A percentile compares a stretch with the other conserved stretches of the same genome.
Conservation (phyloP, 176 grass and related monocot genomes). For the Oryza coarctata region DNA sequence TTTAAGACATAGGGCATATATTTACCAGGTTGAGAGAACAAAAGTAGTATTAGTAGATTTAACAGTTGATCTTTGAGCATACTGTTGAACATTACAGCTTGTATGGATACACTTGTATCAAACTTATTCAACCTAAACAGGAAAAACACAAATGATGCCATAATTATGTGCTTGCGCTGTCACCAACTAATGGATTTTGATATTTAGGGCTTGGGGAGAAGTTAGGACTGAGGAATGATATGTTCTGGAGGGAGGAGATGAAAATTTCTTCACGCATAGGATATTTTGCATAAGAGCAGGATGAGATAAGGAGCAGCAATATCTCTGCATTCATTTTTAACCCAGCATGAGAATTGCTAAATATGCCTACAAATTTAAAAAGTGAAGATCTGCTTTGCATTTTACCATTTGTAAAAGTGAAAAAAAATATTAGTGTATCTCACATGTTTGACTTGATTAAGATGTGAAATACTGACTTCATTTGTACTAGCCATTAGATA, state of each 20-base stretch:
- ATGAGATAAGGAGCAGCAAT: neutral
- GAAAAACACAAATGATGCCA: too few species aligned
- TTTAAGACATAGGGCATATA: neutral
- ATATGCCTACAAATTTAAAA: neutral
- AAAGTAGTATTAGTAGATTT: neutral
- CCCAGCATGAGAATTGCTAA: neutral
- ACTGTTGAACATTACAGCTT: too few species aligned
- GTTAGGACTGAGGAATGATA: neutral
- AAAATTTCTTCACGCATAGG: neutral
- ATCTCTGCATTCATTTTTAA: neutral
- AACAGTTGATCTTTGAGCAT: neutral
- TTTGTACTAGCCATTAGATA: neutral
- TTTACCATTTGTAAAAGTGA: conserved; percentile 7
- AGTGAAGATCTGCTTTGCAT: neutral
- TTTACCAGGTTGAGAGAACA: neutral
- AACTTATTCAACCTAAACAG: too few species aligned
- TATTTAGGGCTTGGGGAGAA: neutral
- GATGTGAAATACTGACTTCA: neutral
- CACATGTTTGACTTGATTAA: neutral
- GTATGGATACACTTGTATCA: too few species aligned
- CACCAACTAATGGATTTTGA: neutral
- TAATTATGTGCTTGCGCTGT: neutral
- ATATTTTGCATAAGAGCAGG: neutral
- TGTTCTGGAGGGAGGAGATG: neutral
- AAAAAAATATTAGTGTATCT: neutral